Evolutionary conservation across 495 filamentous ascomycete species (phyloP).

Genomic region (Poronia punctata): DNA sequence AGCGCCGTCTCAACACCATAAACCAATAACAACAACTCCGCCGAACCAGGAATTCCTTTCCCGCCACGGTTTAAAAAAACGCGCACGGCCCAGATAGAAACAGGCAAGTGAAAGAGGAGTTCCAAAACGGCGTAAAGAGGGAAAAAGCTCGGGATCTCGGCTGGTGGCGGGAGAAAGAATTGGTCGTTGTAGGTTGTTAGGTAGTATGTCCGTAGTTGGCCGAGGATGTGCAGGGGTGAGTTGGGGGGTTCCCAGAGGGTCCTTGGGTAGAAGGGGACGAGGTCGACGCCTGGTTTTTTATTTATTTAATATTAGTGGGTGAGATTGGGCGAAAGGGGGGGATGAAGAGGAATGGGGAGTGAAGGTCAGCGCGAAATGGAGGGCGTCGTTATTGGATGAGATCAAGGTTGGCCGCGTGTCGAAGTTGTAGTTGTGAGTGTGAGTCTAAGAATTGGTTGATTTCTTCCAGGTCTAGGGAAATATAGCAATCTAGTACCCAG

Average conservation of each 20-base stretch:
- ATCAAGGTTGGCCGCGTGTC: too few species aligned
- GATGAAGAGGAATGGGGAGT: too few species aligned
- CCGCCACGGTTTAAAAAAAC: slow-evolving; percentile 17
- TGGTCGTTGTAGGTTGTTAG: slow-evolving; percentile 65
- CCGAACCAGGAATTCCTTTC: slow-evolving; percentile 35
- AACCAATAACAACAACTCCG: slow-evolving; percentile 59
- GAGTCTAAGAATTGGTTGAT: too few species aligned
- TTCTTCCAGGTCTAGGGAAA: too few species aligned
- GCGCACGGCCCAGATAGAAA: slow-evolving; percentile 52
- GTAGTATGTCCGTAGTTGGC: slow-evolving; percentile 53
- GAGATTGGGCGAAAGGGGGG: neutral
- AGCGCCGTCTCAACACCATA: slow-evolving; percentile 64
- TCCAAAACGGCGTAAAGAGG: slow-evolving; percentile 62
- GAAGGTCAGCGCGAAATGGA: too few species aligned
- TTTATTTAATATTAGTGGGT: neutral
- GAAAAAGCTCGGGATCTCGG: slow-evolving; percentile 55
- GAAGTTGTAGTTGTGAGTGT: too few species aligned
- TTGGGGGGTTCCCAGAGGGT: slow-evolving; percentile 38
- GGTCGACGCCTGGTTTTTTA: slow-evolving; percentile 53
- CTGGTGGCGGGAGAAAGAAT: slow-evolving; percentile 59
- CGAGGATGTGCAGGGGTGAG: slow-evolving; percentile 40
- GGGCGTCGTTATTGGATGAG: too few species aligned
- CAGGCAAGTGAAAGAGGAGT: slow-evolving; percentile 58
- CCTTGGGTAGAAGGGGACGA: slow-evolving; percentile 56
- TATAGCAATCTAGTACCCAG: too few species aligned